A percentile compares a stretch with the other conserved stretches of the same genome.
Conservation (phyloP, 2,329 filamentous ascomycete species). For the Pseudocercospora pini-densiflorae region DNA sequence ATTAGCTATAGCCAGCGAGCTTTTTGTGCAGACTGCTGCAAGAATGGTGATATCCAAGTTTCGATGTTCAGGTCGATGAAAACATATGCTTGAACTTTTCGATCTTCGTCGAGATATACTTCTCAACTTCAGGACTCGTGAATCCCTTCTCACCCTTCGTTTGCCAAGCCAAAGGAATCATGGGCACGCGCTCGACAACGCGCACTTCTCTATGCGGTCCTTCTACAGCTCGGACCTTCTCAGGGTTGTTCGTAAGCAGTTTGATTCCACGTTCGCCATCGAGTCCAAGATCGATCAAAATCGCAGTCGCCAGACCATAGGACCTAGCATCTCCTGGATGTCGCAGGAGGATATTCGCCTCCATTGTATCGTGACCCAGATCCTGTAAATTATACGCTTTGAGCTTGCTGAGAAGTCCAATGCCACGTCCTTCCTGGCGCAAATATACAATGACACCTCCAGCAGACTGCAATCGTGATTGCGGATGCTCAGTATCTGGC, state of each 20-base stretch:
- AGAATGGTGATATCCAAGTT: not conserved
- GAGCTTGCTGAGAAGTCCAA: conserved; percentile 91
- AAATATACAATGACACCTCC: conserved; percentile 96
- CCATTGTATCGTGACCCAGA: conserved; percentile 94
- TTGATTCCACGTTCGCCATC: conserved; percentile 72
- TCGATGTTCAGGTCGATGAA: conserved; percentile 13
- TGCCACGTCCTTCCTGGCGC: conserved; percentile 93
- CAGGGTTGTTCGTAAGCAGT: conserved; percentile 93
- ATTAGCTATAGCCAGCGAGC: not conserved
- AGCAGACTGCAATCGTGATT: conserved; percentile 49
- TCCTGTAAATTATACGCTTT: conserved; percentile 99
- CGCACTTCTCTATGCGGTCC: conserved; percentile 85
- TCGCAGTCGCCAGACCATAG: conserved; percentile 95
- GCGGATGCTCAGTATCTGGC: conserved; percentile 26
- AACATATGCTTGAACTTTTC: conserved; percentile 61
- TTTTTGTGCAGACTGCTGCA: not conserved
- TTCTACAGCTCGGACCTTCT: conserved; percentile 94
- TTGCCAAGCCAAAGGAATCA: conserved; percentile 95
- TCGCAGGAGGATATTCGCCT: conserved; percentile 87
- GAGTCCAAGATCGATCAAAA: conserved; percentile 82
- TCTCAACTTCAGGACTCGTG: conserved; percentile 84
- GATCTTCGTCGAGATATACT: conserved; percentile 88
- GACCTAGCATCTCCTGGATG: conserved; percentile 94
- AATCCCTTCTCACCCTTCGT: conserved; percentile 78
- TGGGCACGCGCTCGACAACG: conserved; percentile 87